Evolutionary conservation across 305 asterid genomes (phyloP), one percentile per base, ranked within the genome.

Genomic region (Fraxinus sp.): DNA sequence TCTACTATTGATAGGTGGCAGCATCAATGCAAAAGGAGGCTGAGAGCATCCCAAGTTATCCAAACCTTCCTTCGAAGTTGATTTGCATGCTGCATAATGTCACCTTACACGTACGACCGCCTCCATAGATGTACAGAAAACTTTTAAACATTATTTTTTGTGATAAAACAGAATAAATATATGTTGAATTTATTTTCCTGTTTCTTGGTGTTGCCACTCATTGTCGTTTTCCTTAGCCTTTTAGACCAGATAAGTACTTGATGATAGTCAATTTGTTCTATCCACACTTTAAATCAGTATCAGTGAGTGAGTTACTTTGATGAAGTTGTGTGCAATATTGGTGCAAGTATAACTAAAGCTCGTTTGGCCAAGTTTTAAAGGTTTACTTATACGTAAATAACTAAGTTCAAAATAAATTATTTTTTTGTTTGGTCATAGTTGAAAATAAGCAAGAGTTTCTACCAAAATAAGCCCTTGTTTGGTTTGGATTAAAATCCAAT

Each of bases 21-120:
- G 98, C 98, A 59, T 94, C 99, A 26, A 96, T 96, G 99, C 97
- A 93, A 86, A 96, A 96, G 90, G 93, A 92, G 88, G 92, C 95
- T 1, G 97, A 94, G 30, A 81, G 95, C 70, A 89, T 94, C 83
- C 99, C 99, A 13, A 92, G 94, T 86, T 96, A 96, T 87, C 98
- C 98, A 71, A 96, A 94, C 87, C 98, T 96, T 84, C 98, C 97
- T 41, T 93, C 98, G 64, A 96, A 94, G 88, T 85, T 96, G 89
- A 91, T 94, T 46, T 96, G 99, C 91, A 86, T 93, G 94, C 95
- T 96, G 66, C 98, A 91, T 88, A 94, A 87, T 83, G 99, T 93
- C 83, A 96, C 99, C 73, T 85, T 94, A 84, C 99, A 94, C 84
- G 99, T 96, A 92, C 28, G 88, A 33, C 28, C 75, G 64, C 70